These are phyloP conservation scores for Russula abietina DNA, from an alignment of 768 basidiomycete genomes.

Conservation along the genomic window DNA sequence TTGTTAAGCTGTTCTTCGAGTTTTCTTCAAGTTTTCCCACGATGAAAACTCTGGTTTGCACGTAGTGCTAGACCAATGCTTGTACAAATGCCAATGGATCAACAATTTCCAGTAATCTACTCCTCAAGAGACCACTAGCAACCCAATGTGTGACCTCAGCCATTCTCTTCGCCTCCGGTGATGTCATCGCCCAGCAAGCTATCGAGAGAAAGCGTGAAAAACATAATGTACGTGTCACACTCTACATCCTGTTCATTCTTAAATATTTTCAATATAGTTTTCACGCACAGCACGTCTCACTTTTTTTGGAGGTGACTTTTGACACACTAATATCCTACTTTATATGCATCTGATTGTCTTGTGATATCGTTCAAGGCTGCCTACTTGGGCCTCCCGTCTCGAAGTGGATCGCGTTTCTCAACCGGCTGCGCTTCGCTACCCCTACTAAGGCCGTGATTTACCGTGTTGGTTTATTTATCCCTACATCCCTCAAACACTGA, in stretches of 20 bases:
- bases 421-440: conserved; percentile 60
- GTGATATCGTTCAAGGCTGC: conserved; percentile 35
- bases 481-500: neutral
- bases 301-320: conserved; percentile 60
- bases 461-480: conserved; percentile 40
- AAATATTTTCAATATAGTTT: conserved; percentile 34
- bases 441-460: conserved; percentile 55
- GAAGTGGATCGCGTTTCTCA: conserved; percentile 73
- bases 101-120: conserved; percentile 40
- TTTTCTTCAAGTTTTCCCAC: no score
- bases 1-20: no score
- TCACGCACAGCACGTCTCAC: conserved; percentile 56
- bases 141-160: conserved; percentile 61
- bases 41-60: no score
- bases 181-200: conserved; percentile 80
- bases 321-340: neutral
- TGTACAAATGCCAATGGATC: no score
- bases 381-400: conserved; percentile 80
- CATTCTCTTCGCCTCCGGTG: conserved; percentile 66
- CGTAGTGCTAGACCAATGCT: no score
- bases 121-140: conserved; percentile 56
- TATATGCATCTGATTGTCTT: neutral
- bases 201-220: conserved; percentile 64
- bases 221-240: conserved; percentile 61
- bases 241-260: neutral